Base-by-base conservation (phyloP, 768 basidiomycete species). In the Naganishia randhawae region DNA sequence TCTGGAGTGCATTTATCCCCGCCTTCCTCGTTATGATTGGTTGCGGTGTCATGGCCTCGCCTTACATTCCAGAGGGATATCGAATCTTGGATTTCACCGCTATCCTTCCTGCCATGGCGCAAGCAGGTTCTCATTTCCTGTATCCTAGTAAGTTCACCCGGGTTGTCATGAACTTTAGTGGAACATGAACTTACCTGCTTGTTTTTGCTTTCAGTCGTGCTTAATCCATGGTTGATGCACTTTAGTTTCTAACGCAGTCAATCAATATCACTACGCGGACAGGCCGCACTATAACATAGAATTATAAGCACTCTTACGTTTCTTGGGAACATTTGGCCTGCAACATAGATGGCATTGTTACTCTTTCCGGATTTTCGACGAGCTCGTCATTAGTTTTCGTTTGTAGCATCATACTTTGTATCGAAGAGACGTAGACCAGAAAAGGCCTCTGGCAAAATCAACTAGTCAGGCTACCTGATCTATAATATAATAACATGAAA, bases 51-150 rank as follows among this genome's bases (percentile, higher is more conserved):
- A 81, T 91, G 42, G 73, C 81, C 14, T 80, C 78, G 0, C 70
- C 79, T 2, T 48, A 87, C 17, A 83, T 92, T 1, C 87, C 89
- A 0, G 54, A 76, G 1, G 87, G 80, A 14, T 94, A 89, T 87
- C 81, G 81, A 69, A 85, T 94, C 61, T 72, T 81, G 22, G 83
- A 85, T 25, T 89, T 91, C 88, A 88, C 88, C 45, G 86, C 91
- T 19, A 86, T 88, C 50, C 77, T 91, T 6, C 92, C 92, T 4
- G 83, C 92, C 16, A 85, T 84, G n/a, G 81, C 90, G 66, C 86
- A 73, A 25, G 64, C 72, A 17, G 75, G 54, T 31, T 37, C 63
- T 17, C 75, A 77, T 69, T 50, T 80, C 35, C 33, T 55, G 35
- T 55, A 55, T 55, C 54, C 54, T n/a, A 55, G 54, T 55, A 37